Base-by-base conservation (phyloP, 257 asterid genomes). In the Gentiana straminea region DNA sequence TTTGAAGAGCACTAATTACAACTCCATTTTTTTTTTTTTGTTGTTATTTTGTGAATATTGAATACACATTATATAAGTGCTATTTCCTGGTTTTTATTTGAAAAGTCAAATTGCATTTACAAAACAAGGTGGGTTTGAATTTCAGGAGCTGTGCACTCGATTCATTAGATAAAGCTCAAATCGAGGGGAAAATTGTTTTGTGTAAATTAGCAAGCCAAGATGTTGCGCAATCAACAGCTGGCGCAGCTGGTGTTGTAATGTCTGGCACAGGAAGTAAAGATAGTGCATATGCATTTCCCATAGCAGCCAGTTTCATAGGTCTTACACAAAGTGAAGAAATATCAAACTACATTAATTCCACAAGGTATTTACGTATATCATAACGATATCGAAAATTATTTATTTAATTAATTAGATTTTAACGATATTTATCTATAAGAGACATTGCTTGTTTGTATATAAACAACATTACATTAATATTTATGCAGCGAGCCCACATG, bases 231-330 rank as follows among this genome's bases (percentile, higher is more conserved):
- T 37, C 48, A 1, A 52, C 12, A 1, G 82, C 79, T 1, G 81
- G 86, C 3, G 82, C 81, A 0, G 13, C 57, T 2, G 89, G 95
- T 48, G 62, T 81, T 24, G 55, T 84, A 49, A 69, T 75, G 78
- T 73, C 52, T 15, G 59, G 24, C 24, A 24, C 10, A 13, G 65
- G 58, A 57, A 79, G 54, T n/a, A 58, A 11, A 11, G 66, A 61
- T n/a, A 51, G 58, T 62, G 93, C 82, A 66, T 37, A 32, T 3
- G 84, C 77, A 39, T 75, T 67, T 64, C 24, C 79, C 47, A 34
- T 80, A 70, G 13, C 85, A 84, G 13, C 33, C 82, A n/a, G 51
- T 86, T 2, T 73, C 77, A 6, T 70, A 86, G 1, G 73, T 65
- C 64, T 35, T 86, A 44, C 70, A 55, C 53, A 9, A 54, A 37